phyloP scores from a whole-genome alignment of 2,329 filamentous ascomycete genomes.

The Penicillium sp. region DNA sequence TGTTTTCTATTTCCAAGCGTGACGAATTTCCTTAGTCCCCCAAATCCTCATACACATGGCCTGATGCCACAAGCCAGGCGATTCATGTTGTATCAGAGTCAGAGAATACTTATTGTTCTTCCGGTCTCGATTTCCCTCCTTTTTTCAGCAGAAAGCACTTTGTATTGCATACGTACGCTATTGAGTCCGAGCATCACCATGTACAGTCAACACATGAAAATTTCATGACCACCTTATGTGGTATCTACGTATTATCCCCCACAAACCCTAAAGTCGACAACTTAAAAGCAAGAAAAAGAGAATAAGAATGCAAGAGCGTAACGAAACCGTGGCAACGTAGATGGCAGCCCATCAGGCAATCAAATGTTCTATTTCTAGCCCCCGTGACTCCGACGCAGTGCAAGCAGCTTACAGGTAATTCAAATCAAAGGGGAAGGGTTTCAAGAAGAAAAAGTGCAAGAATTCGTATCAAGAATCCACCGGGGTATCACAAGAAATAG shows the following conservation, averaged over 20 bases:
- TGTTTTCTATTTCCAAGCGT: slow-evolving; percentile 23
- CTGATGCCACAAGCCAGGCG: slow-evolving; percentile 7
- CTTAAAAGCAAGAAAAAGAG: too few relatives aligned
- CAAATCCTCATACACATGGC: slow-evolving; percentile 25
- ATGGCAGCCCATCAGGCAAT: background rate
- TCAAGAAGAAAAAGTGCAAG: too few relatives aligned
- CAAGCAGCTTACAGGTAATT: slow-evolving; percentile 8
- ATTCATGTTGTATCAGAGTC: slow-evolving; percentile 8
- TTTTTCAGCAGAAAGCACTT: too few relatives aligned
- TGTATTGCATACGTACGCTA: too few relatives aligned
- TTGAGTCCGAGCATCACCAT: too few relatives aligned
- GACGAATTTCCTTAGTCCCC: slow-evolving; percentile 25
- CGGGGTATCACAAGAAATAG: slow-evolving; percentile 60
- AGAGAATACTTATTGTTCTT: background rate
- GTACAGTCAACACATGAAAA: too few relatives aligned
- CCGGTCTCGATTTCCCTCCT: background rate
- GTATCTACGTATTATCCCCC: too few relatives aligned
- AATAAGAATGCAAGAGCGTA: too few relatives aligned
- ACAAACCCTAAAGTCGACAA: too few relatives aligned
- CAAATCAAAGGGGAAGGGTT: slow-evolving; percentile 6
- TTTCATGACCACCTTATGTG: too few relatives aligned
- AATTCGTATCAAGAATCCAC: slow-evolving; percentile 12
- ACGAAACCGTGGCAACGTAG: too few relatives aligned
- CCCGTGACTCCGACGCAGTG: slow-evolving; percentile 25
- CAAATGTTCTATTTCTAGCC: slow-evolving; percentile 19